Percentiles rank a stretch among this genome's conserved stretches.
Evolutionary conservation across 306 rosid genomes (phyloP).

Genomic region (Purshia tridentata): DNA sequence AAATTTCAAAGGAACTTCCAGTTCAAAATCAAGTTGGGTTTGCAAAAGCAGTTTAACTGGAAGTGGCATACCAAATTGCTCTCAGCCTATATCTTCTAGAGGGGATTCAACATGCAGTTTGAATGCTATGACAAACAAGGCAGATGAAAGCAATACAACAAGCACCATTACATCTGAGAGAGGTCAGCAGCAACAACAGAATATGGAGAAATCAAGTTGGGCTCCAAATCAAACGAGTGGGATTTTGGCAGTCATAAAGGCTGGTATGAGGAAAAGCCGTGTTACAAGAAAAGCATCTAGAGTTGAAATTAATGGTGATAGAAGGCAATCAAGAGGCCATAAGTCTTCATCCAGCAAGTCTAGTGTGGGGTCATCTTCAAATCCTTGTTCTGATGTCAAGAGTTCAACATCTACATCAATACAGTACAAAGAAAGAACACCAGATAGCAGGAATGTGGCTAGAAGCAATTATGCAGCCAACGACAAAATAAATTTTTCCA

Average conservation of each 20-base stretch:
- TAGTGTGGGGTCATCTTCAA: conserved; percentile 71
- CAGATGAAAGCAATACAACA: conserved; percentile 36
- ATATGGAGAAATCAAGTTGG: conserved; percentile 43
- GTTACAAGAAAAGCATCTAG: conserved; percentile 40
- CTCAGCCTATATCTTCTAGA: conserved; percentile 25
- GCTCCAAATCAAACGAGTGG: conserved; percentile 34
- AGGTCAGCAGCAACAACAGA: conserved; percentile 34
- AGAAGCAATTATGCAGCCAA: conserved; percentile 37
- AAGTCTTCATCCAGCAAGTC: conserved; percentile 72
- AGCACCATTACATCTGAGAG: conserved; percentile 50
- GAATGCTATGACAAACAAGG: conserved; percentile 35
- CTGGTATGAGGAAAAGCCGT: conserved; percentile 48
- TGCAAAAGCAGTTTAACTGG: conserved; percentile 30
- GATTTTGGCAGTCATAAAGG: conserved; percentile 42
- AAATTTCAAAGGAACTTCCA: conserved; percentile 30
- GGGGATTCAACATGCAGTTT: conserved; percentile 30
- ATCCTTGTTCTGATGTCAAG: conserved; percentile 40
- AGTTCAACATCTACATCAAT: conserved; percentile 30
- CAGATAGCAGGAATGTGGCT: conserved; percentile 32
- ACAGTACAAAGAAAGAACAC: conserved; percentile 32
- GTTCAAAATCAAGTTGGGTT: conserved; percentile 33
- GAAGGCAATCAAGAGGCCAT: conserved; percentile 42
- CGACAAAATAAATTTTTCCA: conserved; percentile 28
- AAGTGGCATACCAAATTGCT: conserved; percentile 20
- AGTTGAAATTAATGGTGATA: conserved; percentile 35